phyloP scores from a whole-genome alignment of 1,284 basidiomycete species.

The Ceratobasidium sp. region DNA sequence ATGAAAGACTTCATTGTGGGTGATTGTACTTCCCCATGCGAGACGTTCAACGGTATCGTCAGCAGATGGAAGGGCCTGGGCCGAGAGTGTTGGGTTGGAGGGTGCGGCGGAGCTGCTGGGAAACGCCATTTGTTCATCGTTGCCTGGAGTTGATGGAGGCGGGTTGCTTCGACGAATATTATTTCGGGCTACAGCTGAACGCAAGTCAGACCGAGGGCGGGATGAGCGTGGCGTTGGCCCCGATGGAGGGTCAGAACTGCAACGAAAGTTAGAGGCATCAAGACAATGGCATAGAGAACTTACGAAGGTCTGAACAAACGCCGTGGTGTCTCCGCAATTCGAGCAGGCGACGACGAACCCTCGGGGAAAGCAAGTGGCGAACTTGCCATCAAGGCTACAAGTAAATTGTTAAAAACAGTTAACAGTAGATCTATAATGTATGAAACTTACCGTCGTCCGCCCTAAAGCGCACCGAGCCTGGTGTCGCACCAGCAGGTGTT shows the following conservation, averaged over 20 bases:
- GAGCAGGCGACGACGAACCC: constrained; percentile 42
- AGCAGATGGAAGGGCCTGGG: constrained; percentile 67
- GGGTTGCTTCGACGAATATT: constrained; percentile 49
- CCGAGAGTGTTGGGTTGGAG: constrained; percentile 70
- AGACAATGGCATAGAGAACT: constrained; percentile 54
- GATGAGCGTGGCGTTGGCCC: constrained; percentile 69
- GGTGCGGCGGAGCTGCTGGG: constrained; percentile 60
- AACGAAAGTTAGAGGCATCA: constrained; percentile 34
- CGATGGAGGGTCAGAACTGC: constrained; percentile 46
- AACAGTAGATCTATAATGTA: neutral
- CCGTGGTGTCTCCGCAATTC: constrained; percentile 54
- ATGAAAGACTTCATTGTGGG: constrained; percentile 90
- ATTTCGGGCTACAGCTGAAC: constrained; percentile 54
- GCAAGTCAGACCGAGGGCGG: constrained; percentile 52
- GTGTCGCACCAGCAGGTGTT: constrained; percentile 6
- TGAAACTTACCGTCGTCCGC: constrained; percentile 20
- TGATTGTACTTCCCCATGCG: constrained; percentile 93
- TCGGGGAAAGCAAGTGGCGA: constrained; percentile 43
- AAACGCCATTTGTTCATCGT: constrained; percentile 56
- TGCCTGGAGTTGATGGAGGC: constrained; percentile 66
- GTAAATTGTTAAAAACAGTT: neutral
- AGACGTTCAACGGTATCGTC: constrained; percentile 85
- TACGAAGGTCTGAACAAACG: constrained; percentile 71
- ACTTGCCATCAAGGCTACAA: constrained; percentile 30
- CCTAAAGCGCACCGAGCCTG: constrained; percentile 28